These are phyloP conservation scores for Beta lomatogona DNA, from an alignment of 179 eudicot genomes.

Conservation along the genomic window DNA sequence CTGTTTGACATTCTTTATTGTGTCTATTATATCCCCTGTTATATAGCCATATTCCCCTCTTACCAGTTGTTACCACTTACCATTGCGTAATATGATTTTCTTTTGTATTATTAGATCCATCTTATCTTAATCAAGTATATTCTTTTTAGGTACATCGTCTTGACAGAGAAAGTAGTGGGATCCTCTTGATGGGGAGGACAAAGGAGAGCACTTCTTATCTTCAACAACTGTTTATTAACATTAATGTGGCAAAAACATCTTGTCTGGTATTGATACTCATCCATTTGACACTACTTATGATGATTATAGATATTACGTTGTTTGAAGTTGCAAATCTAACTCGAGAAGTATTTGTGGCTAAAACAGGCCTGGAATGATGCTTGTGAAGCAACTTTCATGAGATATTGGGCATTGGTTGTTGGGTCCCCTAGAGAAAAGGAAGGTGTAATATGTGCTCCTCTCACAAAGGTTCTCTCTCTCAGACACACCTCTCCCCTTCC, in stretches of 20 bases:
- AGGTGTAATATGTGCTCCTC: conserved; percentile 83
- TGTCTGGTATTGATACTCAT: conserved; percentile 49
- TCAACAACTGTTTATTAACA: conserved; percentile 31
- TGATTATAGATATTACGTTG: neutral
- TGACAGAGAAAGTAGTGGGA: conserved; percentile 93
- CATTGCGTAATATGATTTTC: neutral
- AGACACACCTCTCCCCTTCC: neutral
- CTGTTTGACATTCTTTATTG: neutral
- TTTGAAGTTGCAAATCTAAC: neutral
- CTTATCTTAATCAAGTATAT: conserved; percentile 10
- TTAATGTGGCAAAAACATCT: conserved; percentile 48
- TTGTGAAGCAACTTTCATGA: conserved; percentile 68
- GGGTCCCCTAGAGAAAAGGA: conserved; percentile 86
- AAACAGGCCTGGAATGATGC: conserved; percentile 75
- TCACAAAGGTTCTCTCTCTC: conserved; percentile 56
- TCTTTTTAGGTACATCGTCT: conserved; percentile 78
- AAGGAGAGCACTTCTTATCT: conserved; percentile 59
- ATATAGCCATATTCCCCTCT: neutral
- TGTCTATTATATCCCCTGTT: neutral
- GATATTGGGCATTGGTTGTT: conserved; percentile 90
- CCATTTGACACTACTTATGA: conserved; percentile 3
- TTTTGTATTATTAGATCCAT: neutral
- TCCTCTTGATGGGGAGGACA: conserved; percentile 86
- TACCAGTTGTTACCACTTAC: neutral
- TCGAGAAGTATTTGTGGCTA: neutral